These are phyloP conservation scores for Mixia osmundae DNA, from an alignment of 1,284 basidiomycete species.

Conservation along the genomic window DNA sequence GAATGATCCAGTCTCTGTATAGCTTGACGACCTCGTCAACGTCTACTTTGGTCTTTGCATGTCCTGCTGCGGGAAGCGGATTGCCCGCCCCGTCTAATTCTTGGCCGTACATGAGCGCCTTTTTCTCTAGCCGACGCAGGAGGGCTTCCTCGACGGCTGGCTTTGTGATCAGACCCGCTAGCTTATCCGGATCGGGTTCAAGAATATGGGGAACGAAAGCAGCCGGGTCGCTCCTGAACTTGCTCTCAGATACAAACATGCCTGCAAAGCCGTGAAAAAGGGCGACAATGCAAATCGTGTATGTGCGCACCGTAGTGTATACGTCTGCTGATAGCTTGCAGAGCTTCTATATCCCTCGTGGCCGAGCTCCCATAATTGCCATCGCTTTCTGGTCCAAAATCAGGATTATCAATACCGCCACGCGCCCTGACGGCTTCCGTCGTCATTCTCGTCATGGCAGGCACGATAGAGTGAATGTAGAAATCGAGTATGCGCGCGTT, in stretches of 20 bases:
- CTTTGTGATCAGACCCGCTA: constrained; percentile 67
- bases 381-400: constrained; percentile 62
- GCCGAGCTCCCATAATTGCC: constrained; percentile 95
- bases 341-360: constrained; percentile 76
- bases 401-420: too few species aligned
- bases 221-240: constrained; percentile 62
- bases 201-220: constrained; percentile 80
- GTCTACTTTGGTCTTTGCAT: constrained; percentile 45
- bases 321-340: constrained; percentile 79
- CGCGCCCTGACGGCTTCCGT: constrained; percentile 37
- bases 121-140: constrained; percentile 65
- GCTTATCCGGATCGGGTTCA: constrained; percentile 42
- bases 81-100: constrained; percentile 58
- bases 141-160: constrained; percentile 78
- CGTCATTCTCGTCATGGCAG: constrained; percentile 48
- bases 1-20: constrained; percentile 87
- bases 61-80: constrained; percentile 20
- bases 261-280: constrained; percentile 30
- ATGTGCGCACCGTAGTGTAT: constrained; percentile 74
- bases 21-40: constrained; percentile 75
- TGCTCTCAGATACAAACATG: constrained; percentile 95
- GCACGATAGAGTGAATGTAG: constrained; percentile 58
- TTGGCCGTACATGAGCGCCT: constrained; percentile 77
- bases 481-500: constrained; percentile 73
- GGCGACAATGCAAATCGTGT: neutral